Conservation (phyloP, 345 rosid genomes). For the Citrus hindsii region DNA sequence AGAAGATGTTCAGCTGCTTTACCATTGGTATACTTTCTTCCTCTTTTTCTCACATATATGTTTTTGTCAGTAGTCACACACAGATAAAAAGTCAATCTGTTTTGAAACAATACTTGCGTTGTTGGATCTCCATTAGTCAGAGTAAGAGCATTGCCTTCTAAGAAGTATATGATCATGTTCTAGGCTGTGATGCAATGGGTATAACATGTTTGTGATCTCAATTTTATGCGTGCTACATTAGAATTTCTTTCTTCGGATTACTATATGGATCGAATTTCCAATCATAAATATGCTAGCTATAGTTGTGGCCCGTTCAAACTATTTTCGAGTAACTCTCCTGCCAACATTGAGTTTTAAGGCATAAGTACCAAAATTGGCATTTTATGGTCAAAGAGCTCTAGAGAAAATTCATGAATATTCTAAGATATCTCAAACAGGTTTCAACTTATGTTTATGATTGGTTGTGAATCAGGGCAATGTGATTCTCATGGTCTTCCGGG, state of each 20-base stretch:
- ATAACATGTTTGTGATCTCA: no score
- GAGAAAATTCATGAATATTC: background rate
- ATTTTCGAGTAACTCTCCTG: background rate
- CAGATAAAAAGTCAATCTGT: background rate
- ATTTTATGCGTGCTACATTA: background rate
- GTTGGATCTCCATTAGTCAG: background rate
- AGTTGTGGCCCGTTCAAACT: background rate
- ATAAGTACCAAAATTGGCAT: background rate
- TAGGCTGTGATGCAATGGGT: background rate
- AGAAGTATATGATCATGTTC: background rate
- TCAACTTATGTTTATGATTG: constrained; percentile 10
- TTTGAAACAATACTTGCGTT: background rate
- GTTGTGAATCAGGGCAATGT: constrained; percentile 39
- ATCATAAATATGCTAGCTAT: background rate
- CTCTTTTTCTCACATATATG: background rate
- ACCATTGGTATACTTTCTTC: constrained; percentile 38
- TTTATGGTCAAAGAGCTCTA: background rate
- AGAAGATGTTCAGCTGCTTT: constrained; percentile 63
- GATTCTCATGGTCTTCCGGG: constrained; percentile 41
- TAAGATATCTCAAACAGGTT: background rate
- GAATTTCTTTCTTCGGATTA: background rate
- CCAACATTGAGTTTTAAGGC: background rate
- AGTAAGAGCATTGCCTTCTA: background rate
- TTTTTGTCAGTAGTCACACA: background rate
- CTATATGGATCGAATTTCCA: background rate